Evolutionary conservation across 768 basidiomycete species (phyloP), one percentile per base, ranked within the genome.

Genomic region (Tulasnella sp.): DNA sequence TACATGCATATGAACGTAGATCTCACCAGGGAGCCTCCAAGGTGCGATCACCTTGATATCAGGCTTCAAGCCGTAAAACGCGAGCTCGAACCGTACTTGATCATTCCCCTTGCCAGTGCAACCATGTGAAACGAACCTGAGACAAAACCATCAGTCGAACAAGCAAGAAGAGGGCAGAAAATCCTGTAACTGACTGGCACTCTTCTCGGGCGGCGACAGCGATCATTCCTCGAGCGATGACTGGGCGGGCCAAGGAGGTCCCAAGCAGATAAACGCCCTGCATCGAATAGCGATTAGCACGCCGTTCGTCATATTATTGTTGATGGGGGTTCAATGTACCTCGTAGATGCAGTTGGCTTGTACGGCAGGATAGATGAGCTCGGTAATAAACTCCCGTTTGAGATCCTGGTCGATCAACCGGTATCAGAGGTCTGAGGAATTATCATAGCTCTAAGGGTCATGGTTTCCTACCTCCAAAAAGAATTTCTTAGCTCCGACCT

Each of bases 81-180:
- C 93, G 58, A 98, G 84, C 70, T 99, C 96, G 72, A 98, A 99
- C 62, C 96, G 90, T 67, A 99, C 96, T 74, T 99, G 96, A 73
- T 99, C 96, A 72, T 99, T 99, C 55, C 96, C 96, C 77, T 99
- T 99, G 55, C 96, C 96, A 52, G 96, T 99, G 80, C 96, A 99
- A 24, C 96, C 96, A 73, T 98, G 96, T 24, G 95, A 83, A 63
- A 98, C 95, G 70, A 80, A 99, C 72, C 93, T 95, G 50, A n/a
- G 10, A 23, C n/a, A n/a, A 58, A 34, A 17, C 19, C 23, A 63
- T 60, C 19, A 51, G 43, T n/a, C 32, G 51, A 24, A n/a, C n/a
- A n/a, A n/a, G n/a, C n/a, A n/a, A 5, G 24, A 32, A 27, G 30
- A n/a, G 51, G 34, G 52, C 29, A 26, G 48, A 21, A n/a, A 10